Conservation (phyloP, 2,329 filamentous ascomycete species). For the Ceratocystis lukuohia region DNA sequence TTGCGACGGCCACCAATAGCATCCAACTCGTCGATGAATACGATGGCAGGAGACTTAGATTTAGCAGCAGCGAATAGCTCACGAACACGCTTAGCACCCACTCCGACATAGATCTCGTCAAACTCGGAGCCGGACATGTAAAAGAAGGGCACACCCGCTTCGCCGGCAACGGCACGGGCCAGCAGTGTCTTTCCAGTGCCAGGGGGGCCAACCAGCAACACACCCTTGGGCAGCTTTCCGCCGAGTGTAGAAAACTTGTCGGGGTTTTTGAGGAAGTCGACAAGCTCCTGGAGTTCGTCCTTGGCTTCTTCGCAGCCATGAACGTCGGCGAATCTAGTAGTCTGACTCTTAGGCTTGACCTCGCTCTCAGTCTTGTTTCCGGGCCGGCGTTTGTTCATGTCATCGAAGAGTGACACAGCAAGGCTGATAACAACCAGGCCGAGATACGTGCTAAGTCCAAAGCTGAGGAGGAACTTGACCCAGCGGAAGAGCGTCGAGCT, state of each 20-base stretch:
- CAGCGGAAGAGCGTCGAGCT: slow-evolving; percentile 73
- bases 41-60: slow-evolving; percentile 75
- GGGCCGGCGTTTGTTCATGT: slow-evolving; percentile 60
- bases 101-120: slow-evolving; percentile 95
- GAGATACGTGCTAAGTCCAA: slow-evolving; percentile 66
- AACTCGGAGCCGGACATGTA: slow-evolving; percentile 99
- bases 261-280: slow-evolving; percentile 89
- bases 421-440: slow-evolving; percentile 68
- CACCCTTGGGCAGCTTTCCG: slow-evolving; percentile 92
- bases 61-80: slow-evolving; percentile 80
- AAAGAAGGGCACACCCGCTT: slow-evolving; percentile 97
- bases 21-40: slow-evolving; percentile 90
- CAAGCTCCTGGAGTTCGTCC: slow-evolving; percentile 91
- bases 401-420: slow-evolving; percentile 51
- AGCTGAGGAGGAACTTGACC: slow-evolving; percentile 74
- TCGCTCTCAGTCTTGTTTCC: slow-evolving; percentile 63
- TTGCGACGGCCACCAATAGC: slow-evolving; percentile 92
- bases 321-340: slow-evolving; percentile 79
- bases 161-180: slow-evolving; percentile 86
- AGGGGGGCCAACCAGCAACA: slow-evolving; percentile 85
- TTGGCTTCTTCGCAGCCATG: slow-evolving; percentile 97
- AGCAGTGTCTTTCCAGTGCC: slow-evolving; percentile 96
- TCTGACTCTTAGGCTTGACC: slow-evolving; percentile 86
- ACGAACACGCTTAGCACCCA: slow-evolving; percentile 89
- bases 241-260: slow-evolving; percentile 87